Evolutionary conservation across 2,329 filamentous ascomycete species (phyloP).

Genomic region (Ophiostoma sp.): DNA sequence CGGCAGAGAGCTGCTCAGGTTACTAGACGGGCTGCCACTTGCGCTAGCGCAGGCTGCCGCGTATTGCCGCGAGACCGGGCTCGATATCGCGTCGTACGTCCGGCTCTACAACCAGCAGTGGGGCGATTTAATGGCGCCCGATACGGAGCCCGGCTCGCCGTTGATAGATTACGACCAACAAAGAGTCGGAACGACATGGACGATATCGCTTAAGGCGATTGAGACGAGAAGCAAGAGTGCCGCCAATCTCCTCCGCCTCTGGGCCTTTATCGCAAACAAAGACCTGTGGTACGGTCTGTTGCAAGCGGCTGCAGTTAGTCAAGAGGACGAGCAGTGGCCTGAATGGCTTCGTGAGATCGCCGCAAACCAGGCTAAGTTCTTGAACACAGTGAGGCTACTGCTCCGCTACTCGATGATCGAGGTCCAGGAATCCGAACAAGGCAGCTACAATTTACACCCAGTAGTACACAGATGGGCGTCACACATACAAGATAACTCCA

Average conservation of each 20-base stretch:
- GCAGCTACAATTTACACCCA: too few relatives aligned
- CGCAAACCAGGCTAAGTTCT: too few relatives aligned
- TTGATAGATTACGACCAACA: background rate
- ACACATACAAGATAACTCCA: too few relatives aligned
- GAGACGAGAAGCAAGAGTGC: background rate
- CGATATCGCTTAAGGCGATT: conserved; percentile 1
- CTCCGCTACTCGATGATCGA: too few relatives aligned
- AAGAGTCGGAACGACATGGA: conserved; percentile 13
- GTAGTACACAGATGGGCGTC: too few relatives aligned
- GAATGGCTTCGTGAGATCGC: too few relatives aligned
- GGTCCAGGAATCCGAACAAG: background rate
- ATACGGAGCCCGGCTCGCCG: too few relatives aligned
- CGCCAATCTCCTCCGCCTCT: conserved; percentile 12
- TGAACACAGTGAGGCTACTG: too few relatives aligned
- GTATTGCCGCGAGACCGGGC: conserved; percentile 23
- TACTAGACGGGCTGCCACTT: conserved; percentile 29
- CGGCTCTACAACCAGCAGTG: background rate
- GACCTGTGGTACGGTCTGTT: background rate
- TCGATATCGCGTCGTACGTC: background rate
- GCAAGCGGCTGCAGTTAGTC: background rate
- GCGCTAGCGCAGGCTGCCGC: conserved; percentile 34
- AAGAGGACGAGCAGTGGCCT: too few relatives aligned
- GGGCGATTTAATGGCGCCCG: background rate
- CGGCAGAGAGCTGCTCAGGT: conserved; percentile 32
- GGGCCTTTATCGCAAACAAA: conserved; percentile 14